A percentile compares a stretch with the other conserved stretches of the same genome.
Evolutionary conservation across 2,329 filamentous ascomycete species (phyloP).

Genomic region (Microsporum ferrugineum): DNA sequence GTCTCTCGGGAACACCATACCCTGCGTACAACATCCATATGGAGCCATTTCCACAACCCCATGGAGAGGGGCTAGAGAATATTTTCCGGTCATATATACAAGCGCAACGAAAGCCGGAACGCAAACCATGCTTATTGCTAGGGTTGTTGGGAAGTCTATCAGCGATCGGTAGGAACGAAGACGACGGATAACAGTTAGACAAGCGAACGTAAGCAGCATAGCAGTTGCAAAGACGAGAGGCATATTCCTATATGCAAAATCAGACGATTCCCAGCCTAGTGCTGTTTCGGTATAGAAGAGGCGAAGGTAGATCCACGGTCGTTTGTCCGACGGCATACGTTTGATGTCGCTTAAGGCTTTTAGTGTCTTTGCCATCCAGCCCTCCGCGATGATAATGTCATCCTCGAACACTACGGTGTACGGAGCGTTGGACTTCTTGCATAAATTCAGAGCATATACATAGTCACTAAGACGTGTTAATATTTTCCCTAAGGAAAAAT

Average conservation of each 20-base stretch:
- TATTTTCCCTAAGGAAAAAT: neutral
- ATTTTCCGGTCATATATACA: conserved; percentile 21
- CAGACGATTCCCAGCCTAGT: conserved; percentile 18
- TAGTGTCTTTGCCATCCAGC: conserved; percentile 26
- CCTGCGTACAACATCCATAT: conserved; percentile 27
- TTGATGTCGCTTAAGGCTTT: conserved; percentile 15
- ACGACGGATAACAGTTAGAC: conserved; percentile 14
- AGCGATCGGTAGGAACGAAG: conserved; percentile 6
- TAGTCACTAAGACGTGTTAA: conserved; percentile 19
- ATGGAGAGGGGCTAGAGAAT: conserved; percentile 16
- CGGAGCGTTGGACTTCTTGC: conserved; percentile 20
- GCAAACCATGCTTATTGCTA: conserved; percentile 15
- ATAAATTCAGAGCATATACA: conserved; percentile 21
- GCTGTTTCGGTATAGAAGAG: conserved; percentile 27
- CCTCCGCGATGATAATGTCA: conserved; percentile 28
- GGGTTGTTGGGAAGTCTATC: conserved; percentile 15
- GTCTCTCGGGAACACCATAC: conserved; percentile 21
- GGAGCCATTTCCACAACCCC: conserved; percentile 20
- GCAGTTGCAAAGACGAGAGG: conserved; percentile 16
- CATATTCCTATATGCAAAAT: conserved; percentile 20
- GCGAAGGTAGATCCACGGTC: conserved; percentile 23
- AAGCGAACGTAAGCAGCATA: neutral
- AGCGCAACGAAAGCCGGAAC: conserved; percentile 18
- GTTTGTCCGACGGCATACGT: neutral
- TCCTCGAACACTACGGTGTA: conserved; percentile 30